phyloP scores from a whole-genome alignment of 78 protist species.

The Isochrysis galbana region DNA sequence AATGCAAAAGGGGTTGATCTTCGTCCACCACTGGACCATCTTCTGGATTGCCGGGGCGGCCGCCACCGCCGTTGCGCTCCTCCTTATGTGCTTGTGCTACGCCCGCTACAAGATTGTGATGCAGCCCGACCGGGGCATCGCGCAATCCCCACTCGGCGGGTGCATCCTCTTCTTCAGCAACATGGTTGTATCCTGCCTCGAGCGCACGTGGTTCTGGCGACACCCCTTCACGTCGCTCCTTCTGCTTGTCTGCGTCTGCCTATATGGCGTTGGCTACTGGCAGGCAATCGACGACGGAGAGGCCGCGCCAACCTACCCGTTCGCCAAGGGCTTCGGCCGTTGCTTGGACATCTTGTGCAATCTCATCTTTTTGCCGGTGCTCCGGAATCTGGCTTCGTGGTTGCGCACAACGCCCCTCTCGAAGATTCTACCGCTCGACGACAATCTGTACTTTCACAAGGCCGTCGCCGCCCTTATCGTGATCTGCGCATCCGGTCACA shows the following conservation, averaged over 20 bases:
- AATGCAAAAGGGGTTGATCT: slow-evolving; percentile 75
- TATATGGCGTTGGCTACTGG: neutral
- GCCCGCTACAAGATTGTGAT: neutral
- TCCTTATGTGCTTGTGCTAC: neutral
- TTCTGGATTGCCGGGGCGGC: neutral
- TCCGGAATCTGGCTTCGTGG: neutral
- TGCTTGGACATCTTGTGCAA: neutral
- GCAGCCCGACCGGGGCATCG: neutral
- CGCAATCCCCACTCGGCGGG: neutral
- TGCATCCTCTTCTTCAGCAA: neutral
- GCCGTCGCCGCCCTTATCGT: neutral
- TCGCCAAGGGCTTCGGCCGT: neutral
- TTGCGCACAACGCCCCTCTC: neutral
- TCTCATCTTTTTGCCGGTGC: neutral
- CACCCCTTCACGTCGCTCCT: neutral
- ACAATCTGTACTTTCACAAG: neutral
- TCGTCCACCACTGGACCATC: neutral
- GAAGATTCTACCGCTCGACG: neutral
- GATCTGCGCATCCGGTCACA: neutral
- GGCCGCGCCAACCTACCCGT: neutral
- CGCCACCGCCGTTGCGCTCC: neutral
- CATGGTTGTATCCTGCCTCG: neutral
- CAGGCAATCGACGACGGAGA: neutral
- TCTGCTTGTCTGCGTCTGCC: neutral
- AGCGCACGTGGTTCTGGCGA: neutral